Percentiles rank a stretch among this genome's conserved stretches.
Conservation (phyloP, 1,139 yeast species). For the Magnusiomyces paraingens region DNA sequence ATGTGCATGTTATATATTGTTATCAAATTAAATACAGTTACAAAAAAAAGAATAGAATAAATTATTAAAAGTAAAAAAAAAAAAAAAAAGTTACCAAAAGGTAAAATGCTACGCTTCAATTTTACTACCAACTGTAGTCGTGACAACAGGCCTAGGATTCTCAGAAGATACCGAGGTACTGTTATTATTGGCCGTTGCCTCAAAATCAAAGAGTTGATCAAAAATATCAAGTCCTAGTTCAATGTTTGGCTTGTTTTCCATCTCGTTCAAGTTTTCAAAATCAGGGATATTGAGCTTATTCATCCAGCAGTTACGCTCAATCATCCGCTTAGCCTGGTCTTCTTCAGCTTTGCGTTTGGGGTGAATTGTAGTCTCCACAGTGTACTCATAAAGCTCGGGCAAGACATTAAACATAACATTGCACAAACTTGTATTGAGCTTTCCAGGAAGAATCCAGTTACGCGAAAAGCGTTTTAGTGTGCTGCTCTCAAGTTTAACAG, state of each 20-base stretch:
- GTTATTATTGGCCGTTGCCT: neutral
- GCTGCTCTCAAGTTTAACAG: constrained; percentile 11
- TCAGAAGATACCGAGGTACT: too few species aligned
- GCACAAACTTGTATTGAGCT: constrained; percentile 15
- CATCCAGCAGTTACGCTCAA: constrained; percentile 18
- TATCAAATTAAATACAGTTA: too few species aligned
- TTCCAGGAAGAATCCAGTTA: constrained; percentile 15
- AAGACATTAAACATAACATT: constrained; percentile 17
- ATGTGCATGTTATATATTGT: too few species aligned
- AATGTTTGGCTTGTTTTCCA: constrained; percentile 3
- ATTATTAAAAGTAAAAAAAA: too few species aligned
- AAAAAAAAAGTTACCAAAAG: too few species aligned
- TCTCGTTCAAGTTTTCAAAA: constrained; percentile 6
- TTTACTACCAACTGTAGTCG: too few species aligned
- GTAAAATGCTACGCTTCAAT: too few species aligned
- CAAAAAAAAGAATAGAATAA: too few species aligned
- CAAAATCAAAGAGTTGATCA: constrained; percentile 16
- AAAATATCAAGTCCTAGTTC: constrained; percentile 13
- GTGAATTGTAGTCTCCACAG: constrained; percentile 12
- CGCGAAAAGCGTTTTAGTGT: constrained; percentile 11
- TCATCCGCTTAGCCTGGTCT: neutral
- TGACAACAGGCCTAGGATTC: too few species aligned
- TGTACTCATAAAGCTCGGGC: constrained; percentile 16
- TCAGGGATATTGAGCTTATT: constrained; percentile 8
- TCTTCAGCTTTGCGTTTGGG: constrained; percentile 14